Conservation (phyloP, 495 filamentous ascomycete genomes). For the Apiosordaria backusii region DNA sequence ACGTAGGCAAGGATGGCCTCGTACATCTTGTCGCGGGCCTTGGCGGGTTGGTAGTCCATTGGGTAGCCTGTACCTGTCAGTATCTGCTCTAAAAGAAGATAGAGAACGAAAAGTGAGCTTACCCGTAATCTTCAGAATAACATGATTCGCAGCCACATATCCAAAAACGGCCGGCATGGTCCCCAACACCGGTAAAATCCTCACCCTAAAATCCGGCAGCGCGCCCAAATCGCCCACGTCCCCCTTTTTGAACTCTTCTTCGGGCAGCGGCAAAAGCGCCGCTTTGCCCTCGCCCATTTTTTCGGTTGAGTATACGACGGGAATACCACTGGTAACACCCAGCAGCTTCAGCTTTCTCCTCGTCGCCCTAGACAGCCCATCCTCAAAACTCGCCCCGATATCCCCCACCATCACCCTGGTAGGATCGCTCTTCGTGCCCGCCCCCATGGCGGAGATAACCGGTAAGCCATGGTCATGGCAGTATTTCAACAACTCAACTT, state of each 20-base stretch:
- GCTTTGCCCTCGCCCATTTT: conserved; percentile 90
- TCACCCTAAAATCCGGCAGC: conserved; percentile 85
- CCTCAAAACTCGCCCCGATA: conserved; percentile 83
- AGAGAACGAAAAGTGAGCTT: conserved; percentile 2
- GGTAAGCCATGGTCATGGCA: conserved; percentile 71
- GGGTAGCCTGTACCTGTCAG: conserved; percentile 61
- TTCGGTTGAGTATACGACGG: conserved; percentile 90
- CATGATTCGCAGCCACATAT: conserved; percentile 82
- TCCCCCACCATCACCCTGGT: conserved; percentile 89
- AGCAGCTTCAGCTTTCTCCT: conserved; percentile 71
- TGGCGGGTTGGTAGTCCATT: conserved; percentile 74
- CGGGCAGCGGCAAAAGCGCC: conserved; percentile 75
- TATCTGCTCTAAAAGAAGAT: neutral
- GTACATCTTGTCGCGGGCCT: conserved; percentile 84
- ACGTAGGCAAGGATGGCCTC: conserved; percentile 70
- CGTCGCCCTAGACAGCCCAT: conserved; percentile 82
- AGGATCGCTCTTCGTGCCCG: conserved; percentile 95
- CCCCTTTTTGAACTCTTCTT: conserved; percentile 88
- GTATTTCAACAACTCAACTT: conserved; percentile 86
- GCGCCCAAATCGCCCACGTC: conserved; percentile 81
- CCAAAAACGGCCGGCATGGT: conserved; percentile 98
- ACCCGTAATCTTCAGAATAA: conserved; percentile 76
- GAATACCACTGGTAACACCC: conserved; percentile 80
- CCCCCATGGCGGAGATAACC: conserved; percentile 94
- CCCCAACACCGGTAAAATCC: conserved; percentile 89